Evolutionary conservation across 139 green algal genomes (phyloP).

Genomic region (Astrephomene gubernaculifera): DNA sequence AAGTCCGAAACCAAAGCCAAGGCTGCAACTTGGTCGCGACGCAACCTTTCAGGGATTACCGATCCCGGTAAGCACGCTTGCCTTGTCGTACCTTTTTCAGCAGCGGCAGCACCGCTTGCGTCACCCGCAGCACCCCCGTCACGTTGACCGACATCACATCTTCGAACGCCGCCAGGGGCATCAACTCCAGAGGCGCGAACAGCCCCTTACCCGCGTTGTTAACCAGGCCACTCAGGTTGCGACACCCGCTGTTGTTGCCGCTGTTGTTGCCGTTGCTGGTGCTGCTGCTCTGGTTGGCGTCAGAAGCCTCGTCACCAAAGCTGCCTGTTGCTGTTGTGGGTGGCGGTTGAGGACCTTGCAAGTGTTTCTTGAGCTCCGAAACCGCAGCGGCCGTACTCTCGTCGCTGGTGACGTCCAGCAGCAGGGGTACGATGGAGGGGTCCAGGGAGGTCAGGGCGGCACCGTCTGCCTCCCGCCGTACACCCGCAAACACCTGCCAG

Average conservation of each 20-base stretch:
- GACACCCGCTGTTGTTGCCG: too few species aligned
- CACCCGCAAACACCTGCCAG: constrained; percentile 39
- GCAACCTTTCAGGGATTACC: not conserved
- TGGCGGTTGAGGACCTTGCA: too few species aligned
- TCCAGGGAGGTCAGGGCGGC: not conserved
- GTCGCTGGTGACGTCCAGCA: constrained; percentile 24
- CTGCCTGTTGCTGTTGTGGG: too few species aligned
- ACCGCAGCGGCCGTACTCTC: not conserved
- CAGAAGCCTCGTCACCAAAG: too few species aligned
- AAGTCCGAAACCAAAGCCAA: not conserved
- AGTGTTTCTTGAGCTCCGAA: not conserved
- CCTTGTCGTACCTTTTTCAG: constrained; percentile 7
- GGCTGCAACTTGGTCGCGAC: not conserved
- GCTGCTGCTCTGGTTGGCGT: too few species aligned
- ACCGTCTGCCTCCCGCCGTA: not conserved
- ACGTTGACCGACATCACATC: constrained; percentile 36
- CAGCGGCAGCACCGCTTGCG: constrained; percentile 20
- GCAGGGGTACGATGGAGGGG: not conserved
- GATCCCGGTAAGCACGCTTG: not conserved
- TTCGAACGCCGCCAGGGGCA: constrained; percentile 10
- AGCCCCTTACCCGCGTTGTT: constrained; percentile 43
- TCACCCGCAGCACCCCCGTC: constrained; percentile 19
- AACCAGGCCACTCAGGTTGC: constrained; percentile 15
- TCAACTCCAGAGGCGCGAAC: constrained; percentile 32
- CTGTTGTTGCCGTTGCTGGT: too few species aligned